phyloP scores from a whole-genome alignment of 768 basidiomycete genomes.

The Megacollybia marginata region DNA sequence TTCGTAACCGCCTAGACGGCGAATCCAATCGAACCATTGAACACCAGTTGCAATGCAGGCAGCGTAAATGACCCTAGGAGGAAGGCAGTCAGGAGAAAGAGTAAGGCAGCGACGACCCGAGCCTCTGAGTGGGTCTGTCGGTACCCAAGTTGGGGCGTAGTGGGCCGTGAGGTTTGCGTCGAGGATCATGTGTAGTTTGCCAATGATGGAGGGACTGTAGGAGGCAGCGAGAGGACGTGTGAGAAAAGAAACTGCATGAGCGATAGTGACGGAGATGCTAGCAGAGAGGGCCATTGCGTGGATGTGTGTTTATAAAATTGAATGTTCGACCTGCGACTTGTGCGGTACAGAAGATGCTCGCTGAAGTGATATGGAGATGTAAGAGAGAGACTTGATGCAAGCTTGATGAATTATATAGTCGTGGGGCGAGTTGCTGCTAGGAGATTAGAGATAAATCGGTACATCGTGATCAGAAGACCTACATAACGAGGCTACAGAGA shows the following conservation, averaged over 20 bases:
- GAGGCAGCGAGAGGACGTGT: constrained; percentile 53
- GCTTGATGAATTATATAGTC: constrained; percentile 3
- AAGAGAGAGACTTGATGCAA: neutral
- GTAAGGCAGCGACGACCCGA: constrained; percentile 71
- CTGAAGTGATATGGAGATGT: constrained; percentile 13
- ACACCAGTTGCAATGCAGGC: constrained; percentile 64
- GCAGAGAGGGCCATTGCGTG: constrained; percentile 26
- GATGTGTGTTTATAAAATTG: constrained; percentile 11
- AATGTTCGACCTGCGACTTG: constrained; percentile 60
- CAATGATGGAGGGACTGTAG: constrained; percentile 55
- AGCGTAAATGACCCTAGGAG: constrained; percentile 64
- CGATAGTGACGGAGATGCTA: constrained; percentile 58
- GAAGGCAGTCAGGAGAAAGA: constrained; percentile 59
- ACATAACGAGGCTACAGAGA: no score
- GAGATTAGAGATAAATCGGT: neutral
- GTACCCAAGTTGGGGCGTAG: constrained; percentile 61
- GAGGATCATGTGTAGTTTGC: constrained; percentile 64
- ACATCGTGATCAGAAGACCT: no score
- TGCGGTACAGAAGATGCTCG: constrained; percentile 23
- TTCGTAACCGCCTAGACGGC: constrained; percentile 57
- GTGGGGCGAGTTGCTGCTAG: neutral
- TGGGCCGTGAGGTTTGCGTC: constrained; percentile 67
- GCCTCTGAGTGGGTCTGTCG: constrained; percentile 55
- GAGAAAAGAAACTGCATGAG: constrained; percentile 69
- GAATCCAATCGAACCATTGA: constrained; percentile 80